Base-by-base conservation (phyloP, 306 rosid species). In the Astragalus glycyphyllos region DNA sequence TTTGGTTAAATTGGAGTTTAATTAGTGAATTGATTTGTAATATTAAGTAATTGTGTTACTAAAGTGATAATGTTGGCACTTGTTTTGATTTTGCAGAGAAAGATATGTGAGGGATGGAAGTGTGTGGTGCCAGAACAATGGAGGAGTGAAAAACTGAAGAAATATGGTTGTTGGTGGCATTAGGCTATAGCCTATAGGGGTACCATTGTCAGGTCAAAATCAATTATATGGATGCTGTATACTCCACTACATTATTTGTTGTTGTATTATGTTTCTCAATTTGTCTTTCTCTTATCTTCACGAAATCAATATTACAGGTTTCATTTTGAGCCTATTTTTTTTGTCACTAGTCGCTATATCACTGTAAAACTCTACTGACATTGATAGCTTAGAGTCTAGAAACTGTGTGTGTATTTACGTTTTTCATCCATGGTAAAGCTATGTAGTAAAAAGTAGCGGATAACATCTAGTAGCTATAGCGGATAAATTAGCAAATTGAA, bases 41-140 rank as follows among this genome's bases (percentile, higher is more conserved):
- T 20, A 20, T 20, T 20, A 20, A 20, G 23, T 20, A 20, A 20
- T n/a, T n/a, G 23, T 20, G 23, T 20, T 20, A 20, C 23, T 20
- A 20, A 20, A 20, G 23, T 20, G 23, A 20, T 80, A 3, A 45
- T 54, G 15, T 5, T 81, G 63, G 69, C 38, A 58, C 58, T 48
- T 4, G 11, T 34, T 49, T 66, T 66, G 59, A 49, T 66, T 47
- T 49, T 46, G 78, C 82, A 90, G 98, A 78, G 68, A 71, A 74
- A 77, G n/a, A 74, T 93, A 2, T 81, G 53, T 40, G 86, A 86
- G 54, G 84, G 96, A 8, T 62, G 85, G 80, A 88, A 88, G 89
- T 88, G 83, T 53, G 83, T 78, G 46, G 86, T 88, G 68, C 86
- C 88, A 57, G 86, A 87, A 71, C 84, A 87, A 53, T 82, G 96